These are phyloP conservation scores for Phaseolus lunatus DNA, from an alignment of 306 rosid species.

Conservation along the genomic window DNA sequence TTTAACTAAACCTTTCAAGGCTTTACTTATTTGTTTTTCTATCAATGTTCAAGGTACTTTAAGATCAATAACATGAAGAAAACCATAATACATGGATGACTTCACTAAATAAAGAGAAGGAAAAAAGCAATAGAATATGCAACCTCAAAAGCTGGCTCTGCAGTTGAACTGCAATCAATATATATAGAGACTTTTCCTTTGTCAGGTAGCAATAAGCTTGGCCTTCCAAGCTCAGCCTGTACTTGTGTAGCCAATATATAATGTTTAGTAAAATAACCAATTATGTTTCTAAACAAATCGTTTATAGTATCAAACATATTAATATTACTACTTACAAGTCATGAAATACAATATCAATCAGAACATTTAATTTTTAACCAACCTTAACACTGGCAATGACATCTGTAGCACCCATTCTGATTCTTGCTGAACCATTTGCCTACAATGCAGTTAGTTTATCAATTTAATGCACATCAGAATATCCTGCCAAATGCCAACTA, in stretches of 20 bases:
- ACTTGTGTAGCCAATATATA: slow-evolving; percentile 41
- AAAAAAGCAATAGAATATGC: slow-evolving; percentile 16
- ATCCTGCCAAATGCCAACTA: slow-evolving; percentile 27
- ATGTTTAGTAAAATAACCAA: slow-evolving; percentile 34
- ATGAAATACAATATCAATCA: slow-evolving; percentile 7
- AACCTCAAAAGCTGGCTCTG: slow-evolving; percentile 84
- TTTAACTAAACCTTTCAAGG: neutral
- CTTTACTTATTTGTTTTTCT: slow-evolving; percentile 24
- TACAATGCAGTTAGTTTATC: slow-evolving; percentile 47
- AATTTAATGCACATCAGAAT: neutral
- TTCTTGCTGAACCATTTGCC: slow-evolving; percentile 92
- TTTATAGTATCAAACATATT: slow-evolving; percentile 11
- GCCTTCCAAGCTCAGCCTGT: slow-evolving; percentile 97
- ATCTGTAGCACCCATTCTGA: slow-evolving; percentile 80
- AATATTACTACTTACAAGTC: neutral
- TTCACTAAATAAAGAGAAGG: slow-evolving; percentile 28
- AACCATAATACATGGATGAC: slow-evolving; percentile 18
- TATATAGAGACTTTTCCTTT: slow-evolving; percentile 76
- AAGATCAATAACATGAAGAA: slow-evolving; percentile 26
- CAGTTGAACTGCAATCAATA: slow-evolving; percentile 83
- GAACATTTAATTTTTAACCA: slow-evolving; percentile 34
- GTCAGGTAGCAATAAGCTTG: slow-evolving; percentile 66
- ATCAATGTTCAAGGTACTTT: neutral
- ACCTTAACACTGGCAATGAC: slow-evolving; percentile 95
- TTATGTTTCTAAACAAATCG: slow-evolving; percentile 1